Conservation (phyloP, 768 basidiomycete species). For the Pholiota microspora region DNA sequence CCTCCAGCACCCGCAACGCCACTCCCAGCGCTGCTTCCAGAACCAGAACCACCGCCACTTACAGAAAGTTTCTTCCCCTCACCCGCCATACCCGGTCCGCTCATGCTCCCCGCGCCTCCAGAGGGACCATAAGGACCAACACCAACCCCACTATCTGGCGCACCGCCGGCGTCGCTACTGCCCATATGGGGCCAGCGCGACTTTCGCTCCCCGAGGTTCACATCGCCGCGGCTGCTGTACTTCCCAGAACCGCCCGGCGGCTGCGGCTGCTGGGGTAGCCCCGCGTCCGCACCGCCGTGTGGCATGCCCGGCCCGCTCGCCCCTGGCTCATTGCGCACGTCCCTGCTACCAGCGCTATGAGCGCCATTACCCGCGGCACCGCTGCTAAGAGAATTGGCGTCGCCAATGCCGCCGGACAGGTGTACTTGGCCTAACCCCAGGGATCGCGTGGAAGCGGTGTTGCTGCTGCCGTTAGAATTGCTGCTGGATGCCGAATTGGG, state of each 20-base stretch:
- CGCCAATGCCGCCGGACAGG: conserved; percentile 11
- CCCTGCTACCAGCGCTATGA: conserved; percentile 7
- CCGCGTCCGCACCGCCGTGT: conserved; percentile 4
- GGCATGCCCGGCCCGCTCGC: not conserved
- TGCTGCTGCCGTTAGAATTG: conserved; percentile 9
- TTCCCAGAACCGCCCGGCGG: conserved; percentile 9
- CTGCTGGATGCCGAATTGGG: conserved; percentile 10
- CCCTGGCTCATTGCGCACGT: conserved; percentile 12
- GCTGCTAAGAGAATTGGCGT: conserved; percentile 10
- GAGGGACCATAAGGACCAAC: not conserved
- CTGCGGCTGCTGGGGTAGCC: not conserved
- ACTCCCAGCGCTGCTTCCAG: conserved; percentile 5
- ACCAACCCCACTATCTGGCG: not conserved
- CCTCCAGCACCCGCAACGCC: conserved; percentile 10
- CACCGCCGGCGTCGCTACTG: conserved; percentile 11
- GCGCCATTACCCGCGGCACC: conserved; percentile 3
- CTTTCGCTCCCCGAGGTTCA: not conserved
- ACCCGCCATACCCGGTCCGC: not conserved
- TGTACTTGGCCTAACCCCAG: conserved; percentile 10
- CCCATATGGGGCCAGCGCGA: conserved; percentile 12
- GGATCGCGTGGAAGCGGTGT: conserved; percentile 13
- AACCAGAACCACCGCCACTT: not conserved
- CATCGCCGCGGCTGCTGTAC: conserved; percentile 5
- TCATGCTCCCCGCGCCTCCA: not conserved
- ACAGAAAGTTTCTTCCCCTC: conserved; percentile 4